Base-by-base conservation (phyloP, 2,329 filamentous ascomycete genomes). In the Pseudonectria buxi region DNA sequence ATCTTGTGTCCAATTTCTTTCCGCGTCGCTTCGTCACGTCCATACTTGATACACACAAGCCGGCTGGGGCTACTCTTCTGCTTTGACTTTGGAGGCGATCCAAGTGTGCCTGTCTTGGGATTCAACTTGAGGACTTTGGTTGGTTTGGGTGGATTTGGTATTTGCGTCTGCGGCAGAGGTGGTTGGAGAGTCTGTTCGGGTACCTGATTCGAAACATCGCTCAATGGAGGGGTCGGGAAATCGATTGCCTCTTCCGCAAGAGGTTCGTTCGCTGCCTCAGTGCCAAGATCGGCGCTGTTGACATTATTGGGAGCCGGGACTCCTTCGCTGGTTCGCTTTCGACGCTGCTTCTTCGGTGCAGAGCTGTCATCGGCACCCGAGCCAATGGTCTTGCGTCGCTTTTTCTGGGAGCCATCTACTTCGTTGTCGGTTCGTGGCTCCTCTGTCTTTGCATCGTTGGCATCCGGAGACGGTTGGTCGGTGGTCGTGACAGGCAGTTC, bases 41-140 rank as follows among this genome's bases (percentile, higher is more conserved):
- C 75, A 51, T 90, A 90, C 41, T 62, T 68, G 24, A 87, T 67
- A 10, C 63, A 61, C 3, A 79, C 69, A 5, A 84, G 40, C 14
- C 57, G 58, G 4, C 61, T 54, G 26, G 64, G 63, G 12, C 35
- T 42, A 6, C 14, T 39, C 15, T 44, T 53, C 2, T 53, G 50
- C 46, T 78, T 83, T 4, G 67, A 62, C 31, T 68, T 73, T 1
- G 77, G 77, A 0, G 78, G 75, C 4, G 76, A 76, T 4, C 76
- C 75, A 32, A 81, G 69, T 2, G 76, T 81, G 5, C 77, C 76
- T 2, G 76, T 81, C 41, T 69, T 74, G 1, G 67, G 65, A 41
- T 81, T 79, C 47, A 79, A 67, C 41, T 63, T 69, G 14, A 81
- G 55, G 1, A 81, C 45, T 43, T 72, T 78, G 28, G 62, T 67